Percentiles rank a stretch among this genome's conserved stretches.
Evolutionary conservation across 2,329 filamentous ascomycete genomes (phyloP).

Genomic region (Gremmenia infestans): DNA sequence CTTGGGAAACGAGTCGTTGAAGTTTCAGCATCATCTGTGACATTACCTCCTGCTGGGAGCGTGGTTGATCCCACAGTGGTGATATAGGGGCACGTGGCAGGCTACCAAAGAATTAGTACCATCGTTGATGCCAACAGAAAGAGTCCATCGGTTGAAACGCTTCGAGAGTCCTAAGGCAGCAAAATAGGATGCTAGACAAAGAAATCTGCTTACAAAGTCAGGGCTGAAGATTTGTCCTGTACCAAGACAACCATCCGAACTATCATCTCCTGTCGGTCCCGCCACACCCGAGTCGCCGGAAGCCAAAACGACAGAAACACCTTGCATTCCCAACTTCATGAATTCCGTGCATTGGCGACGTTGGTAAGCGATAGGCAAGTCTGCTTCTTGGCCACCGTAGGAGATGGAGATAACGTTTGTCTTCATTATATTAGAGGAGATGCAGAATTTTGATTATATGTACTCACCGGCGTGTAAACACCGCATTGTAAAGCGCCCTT

Average conservation of each 20-base stretch:
- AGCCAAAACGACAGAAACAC: slow-evolving; percentile 56
- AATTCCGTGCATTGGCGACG: slow-evolving; percentile 57
- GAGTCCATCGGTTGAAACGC: too few species aligned
- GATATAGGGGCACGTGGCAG: slow-evolving; percentile 63
- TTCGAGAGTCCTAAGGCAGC: too few species aligned
- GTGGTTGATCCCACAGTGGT: slow-evolving; percentile 60
- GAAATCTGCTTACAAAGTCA: slow-evolving; percentile 39
- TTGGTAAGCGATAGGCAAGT: slow-evolving; percentile 55
- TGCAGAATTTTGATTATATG: neutral
- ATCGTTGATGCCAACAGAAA: too few species aligned
- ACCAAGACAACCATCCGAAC: slow-evolving; percentile 16
- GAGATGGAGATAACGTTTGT: slow-evolving; percentile 52
- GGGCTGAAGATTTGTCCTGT: slow-evolving; percentile 32
- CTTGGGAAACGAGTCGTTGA: slow-evolving; percentile 36
- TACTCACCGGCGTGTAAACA: slow-evolving; percentile 33
- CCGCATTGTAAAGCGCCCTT: slow-evolving; percentile 16
- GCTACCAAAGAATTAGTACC: slow-evolving; percentile 25
- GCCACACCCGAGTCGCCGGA: slow-evolving; percentile 49
- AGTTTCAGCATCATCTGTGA: slow-evolving; percentile 36
- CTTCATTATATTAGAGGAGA: neutral
- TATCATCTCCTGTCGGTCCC: slow-evolving; percentile 12
- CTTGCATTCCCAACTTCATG: slow-evolving; percentile 58
- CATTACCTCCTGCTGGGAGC: slow-evolving; percentile 32
- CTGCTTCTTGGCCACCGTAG: slow-evolving; percentile 61
- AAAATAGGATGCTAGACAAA: too few species aligned